Base-by-base conservation (phyloP, 2,329 filamentous ascomycete genomes). In the Colletotrichum tofieldiae region DNA sequence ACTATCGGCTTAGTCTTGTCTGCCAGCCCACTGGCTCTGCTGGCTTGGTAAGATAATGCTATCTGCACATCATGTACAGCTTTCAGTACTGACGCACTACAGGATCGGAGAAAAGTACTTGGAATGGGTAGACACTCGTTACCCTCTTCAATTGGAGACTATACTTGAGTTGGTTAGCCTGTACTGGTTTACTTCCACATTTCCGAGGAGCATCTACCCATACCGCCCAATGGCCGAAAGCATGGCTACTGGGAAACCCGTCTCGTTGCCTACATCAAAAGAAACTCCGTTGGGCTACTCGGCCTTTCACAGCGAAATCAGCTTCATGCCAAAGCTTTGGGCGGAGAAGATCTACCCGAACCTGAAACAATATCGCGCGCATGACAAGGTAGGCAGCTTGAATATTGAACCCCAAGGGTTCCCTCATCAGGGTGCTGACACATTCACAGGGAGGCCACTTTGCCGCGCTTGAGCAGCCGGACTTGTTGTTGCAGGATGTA, bases 51-150 rank as follows among this genome's bases (percentile, higher is more conserved):
- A 73, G 75, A 47, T 7, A 23, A 52, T 63, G 18, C 23, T 52
- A 23, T 12, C 11, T 20, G 8, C 3, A 12, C 3, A 20, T 26
- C 26, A 5, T 32, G 8, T 1, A 20, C 18, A 3, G 47, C 11
- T 32, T 0, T 1, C 1, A 11, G 7, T 14, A 2, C 56, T 68
- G 9, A 51, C 41, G n/a, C 0, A 0, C 56, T 1, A 1, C 14
- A 86, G 85, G 85, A 83, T 90, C 35, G 87, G 86, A 5, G 89
- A 91, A 75, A 90, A 90, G 76, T 87, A 88, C 67, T 78, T 88
- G 0, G 84, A 84, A 6, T 91, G 88, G 88, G 81, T 81, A 1
- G 88, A 90, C 72, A 75, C 80, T 5, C 77, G 78, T 23, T 60
- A 75, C 12, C 84, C 84, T 0, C 74, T 62, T 51, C 75, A 79